phyloP scores from a whole-genome alignment of 495 filamentous ascomycete genomes.

The Neurospora sublineolata region DNA sequence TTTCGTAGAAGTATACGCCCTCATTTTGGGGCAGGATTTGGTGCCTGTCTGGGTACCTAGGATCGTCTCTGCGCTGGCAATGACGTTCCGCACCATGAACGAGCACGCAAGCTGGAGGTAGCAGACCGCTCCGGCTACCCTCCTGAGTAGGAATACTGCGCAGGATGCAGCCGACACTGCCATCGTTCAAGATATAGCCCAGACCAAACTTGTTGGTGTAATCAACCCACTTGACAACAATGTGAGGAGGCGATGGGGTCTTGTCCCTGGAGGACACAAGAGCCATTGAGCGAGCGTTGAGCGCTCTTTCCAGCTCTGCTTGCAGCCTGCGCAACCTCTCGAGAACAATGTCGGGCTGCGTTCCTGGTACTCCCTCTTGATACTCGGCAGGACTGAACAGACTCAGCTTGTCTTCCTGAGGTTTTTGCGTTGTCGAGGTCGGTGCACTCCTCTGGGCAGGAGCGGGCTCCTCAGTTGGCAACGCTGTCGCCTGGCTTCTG shows the following conservation, averaged over 20 bases:
- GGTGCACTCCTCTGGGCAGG: background rate
- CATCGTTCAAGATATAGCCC: conserved; percentile 76
- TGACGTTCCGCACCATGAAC: conserved; percentile 54
- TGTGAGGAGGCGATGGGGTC: conserved; percentile 32
- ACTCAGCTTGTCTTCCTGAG: conserved; percentile 18
- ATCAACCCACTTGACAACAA: conserved; percentile 89
- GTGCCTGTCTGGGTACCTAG: conserved; percentile 45
- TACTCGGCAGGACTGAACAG: conserved; percentile 42
- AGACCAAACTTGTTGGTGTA: conserved; percentile 85
- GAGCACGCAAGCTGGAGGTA: conserved; percentile 55
- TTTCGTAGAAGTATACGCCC: conserved; percentile 69
- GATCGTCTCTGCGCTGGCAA: conserved; percentile 42
- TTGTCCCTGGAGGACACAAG: conserved; percentile 30
- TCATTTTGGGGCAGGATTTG: conserved; percentile 56
- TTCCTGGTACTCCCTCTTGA: conserved; percentile 34
- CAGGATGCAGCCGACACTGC: conserved; percentile 72
- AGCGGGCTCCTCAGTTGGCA: conserved; percentile 1
- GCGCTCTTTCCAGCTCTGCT: conserved; percentile 42
- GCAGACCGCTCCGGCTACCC: conserved; percentile 33
- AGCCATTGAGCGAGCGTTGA: conserved; percentile 42
- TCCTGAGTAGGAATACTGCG: conserved; percentile 42
- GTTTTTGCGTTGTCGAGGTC: conserved; percentile 2
- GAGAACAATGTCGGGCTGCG: conserved; percentile 41
- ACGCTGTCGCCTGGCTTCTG: conserved; percentile 8
- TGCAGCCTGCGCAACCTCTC: conserved; percentile 38